These are phyloP conservation scores for Phytophthora sansomeana DNA, from an alignment of 352 stramenopile genomes.

Conservation along the genomic window DNA sequence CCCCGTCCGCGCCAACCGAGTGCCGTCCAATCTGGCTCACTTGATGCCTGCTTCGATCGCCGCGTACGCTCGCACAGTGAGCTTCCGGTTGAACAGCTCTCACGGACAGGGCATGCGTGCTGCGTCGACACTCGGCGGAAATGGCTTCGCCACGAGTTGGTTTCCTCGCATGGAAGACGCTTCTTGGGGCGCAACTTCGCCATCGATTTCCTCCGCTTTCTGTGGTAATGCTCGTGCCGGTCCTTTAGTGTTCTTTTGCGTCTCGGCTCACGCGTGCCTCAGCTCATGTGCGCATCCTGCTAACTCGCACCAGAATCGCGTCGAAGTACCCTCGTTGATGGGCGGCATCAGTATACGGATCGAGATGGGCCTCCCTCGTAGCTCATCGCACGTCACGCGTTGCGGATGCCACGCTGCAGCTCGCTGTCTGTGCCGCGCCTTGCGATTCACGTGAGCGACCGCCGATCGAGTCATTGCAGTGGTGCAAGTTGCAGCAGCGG, in stretches of 20 bases:
- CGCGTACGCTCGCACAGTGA: slow-evolving; percentile 35
- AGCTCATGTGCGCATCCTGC: slow-evolving; percentile 17
- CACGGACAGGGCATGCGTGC: slow-evolving; percentile 15
- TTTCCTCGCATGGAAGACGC: too few relatives aligned
- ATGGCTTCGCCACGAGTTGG: too few relatives aligned
- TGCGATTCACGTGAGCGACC: slow-evolving; percentile 10
- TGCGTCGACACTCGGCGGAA: slow-evolving; percentile 18
- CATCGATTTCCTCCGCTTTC: neutral
- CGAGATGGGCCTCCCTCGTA: neutral
- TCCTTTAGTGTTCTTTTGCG: neutral
- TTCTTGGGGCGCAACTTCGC: too few relatives aligned
- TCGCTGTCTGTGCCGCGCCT: neutral
- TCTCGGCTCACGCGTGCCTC: slow-evolving; percentile 17
- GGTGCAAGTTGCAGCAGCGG: slow-evolving; percentile 1
- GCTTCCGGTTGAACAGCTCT: slow-evolving; percentile 29
- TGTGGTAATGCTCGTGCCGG: neutral
- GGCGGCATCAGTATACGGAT: slow-evolving; percentile 9
- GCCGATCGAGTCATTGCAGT: neutral
- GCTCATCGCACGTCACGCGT: neutral
- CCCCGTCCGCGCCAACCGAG: slow-evolving; percentile 15
- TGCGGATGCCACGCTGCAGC: neutral
- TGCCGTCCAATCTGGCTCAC: slow-evolving; percentile 21
- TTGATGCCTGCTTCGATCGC: slow-evolving; percentile 21
- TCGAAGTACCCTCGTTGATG: slow-evolving; percentile 11
- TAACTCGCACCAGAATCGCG: slow-evolving; percentile 17